Base-by-base conservation (phyloP, 73 alveolate genomes). In the Paramecium sonneborni region DNA sequence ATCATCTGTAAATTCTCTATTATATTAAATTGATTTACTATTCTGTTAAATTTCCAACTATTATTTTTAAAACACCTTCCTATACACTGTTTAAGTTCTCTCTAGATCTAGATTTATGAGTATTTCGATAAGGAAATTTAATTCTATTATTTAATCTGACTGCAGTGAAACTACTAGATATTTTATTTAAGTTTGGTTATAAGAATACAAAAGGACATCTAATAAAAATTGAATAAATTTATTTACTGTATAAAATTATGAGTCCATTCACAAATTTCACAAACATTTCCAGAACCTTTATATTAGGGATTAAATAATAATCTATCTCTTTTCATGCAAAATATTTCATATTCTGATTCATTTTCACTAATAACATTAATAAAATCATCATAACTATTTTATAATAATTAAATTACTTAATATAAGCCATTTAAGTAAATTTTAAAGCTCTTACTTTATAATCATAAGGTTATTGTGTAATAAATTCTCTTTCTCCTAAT, bases 221-320 rank as follows among this genome's bases (percentile, higher is more conserved):
- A 43, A 20, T 41, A 3, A 15, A 12, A 18, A 43, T 35, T 15
- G 14, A 30, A 14, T 35, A 0, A 15, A 34, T 14, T 23, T 79
- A 43, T 3, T 41, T 79, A 79, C 90, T 38, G 9, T 7, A 43
- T 79, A 32, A 79, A 79, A 24, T 41, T 46, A 6, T 79, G 90
- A 79, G 90, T 79, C 90, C 90, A 79, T 79, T 79, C 55, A 79
- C 90, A 79, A 20, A 79, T 41, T 46, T 79, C 90, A 20, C 90
- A 79, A 1, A 79, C 90, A 23, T 39, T 41, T 39, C 90, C 90
- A 43, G 55, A 79, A n/a, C 74, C 74, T 44, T 79, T 79, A 34
- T 20, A 79, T 6, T 57, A 37, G 10, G 90, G 76, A 79, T 79
- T 79, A 46, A 79, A 79, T 9, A 79, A 23, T 15, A 79, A 24